These are phyloP conservation scores for Fusarium chuoi DNA, from an alignment of 2,329 filamentous ascomycete genomes.

Conservation along the genomic window DNA sequence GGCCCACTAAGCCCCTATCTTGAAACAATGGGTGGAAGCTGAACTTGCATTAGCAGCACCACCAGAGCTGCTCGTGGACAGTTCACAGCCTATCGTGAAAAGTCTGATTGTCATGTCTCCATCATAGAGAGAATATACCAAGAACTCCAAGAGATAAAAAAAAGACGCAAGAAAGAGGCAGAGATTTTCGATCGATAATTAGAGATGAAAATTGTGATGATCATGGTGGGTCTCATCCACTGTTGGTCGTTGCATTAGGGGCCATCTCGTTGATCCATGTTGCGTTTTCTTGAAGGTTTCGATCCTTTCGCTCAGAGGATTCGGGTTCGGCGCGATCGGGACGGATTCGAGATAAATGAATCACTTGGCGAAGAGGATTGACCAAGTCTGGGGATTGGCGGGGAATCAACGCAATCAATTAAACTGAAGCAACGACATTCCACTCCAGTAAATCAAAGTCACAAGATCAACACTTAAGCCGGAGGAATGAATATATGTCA, in stretches of 20 bases:
- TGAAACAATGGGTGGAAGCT: conserved; percentile 32
- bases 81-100: conserved; percentile 32
- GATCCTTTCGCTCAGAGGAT: not conserved
- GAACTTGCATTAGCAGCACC: conserved; percentile 36
- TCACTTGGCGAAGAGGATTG: conserved; percentile 1
- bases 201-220: not conserved
- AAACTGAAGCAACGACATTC: not conserved
- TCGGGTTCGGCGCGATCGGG: not conserved
- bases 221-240: not conserved
- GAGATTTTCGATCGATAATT: conserved; percentile 12
- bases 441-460: not conserved
- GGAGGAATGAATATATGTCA: conserved; percentile 42
- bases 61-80: conserved; percentile 29
- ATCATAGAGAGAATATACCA: conserved; percentile 13
- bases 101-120: conserved; percentile 14
- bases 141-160: conserved; percentile 1
- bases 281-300: not conserved
- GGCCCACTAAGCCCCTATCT: conserved; percentile 13
- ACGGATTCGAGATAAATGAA: not conserved
- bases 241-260: not conserved
- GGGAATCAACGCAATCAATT: not conserved
- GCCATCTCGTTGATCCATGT: not conserved
- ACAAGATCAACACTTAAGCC: not conserved
- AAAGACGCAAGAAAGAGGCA: conserved; percentile 21
- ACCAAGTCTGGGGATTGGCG: not conserved